A percentile compares a stretch with the other conserved stretches of the same genome.
Evolutionary conservation across 2,329 filamentous ascomycete species (phyloP).

Genomic region (Ophiostoma angusticollis): DNA sequence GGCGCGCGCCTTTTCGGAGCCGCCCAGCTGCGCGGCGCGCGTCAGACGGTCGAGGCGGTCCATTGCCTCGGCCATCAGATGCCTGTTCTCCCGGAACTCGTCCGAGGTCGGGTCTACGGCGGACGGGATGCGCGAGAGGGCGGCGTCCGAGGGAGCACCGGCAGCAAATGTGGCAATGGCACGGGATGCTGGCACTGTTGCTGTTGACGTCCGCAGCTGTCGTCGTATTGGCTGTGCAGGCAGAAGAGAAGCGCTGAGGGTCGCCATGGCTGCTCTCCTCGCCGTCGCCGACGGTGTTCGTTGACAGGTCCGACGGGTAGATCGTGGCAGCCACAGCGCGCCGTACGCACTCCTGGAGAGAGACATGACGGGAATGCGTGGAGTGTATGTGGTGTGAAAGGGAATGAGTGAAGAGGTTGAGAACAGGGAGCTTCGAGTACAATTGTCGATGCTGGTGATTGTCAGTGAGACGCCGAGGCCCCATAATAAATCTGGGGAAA

Average conservation of each 20-base stretch:
- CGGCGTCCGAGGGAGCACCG: constrained; percentile 65
- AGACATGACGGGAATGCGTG: not conserved
- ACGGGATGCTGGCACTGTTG: constrained; percentile 11
- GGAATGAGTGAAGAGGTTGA: not conserved
- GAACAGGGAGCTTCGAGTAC: not conserved
- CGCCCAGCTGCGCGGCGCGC: constrained; percentile 58
- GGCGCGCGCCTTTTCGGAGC: constrained; percentile 66
- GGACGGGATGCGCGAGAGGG: constrained; percentile 64
- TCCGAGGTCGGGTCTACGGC: constrained; percentile 63
- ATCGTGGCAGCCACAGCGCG: constrained; percentile 2
- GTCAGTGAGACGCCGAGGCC: too few species aligned
- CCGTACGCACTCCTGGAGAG: constrained; percentile 2
- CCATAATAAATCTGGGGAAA: too few species aligned
- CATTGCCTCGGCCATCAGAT: constrained; percentile 64
- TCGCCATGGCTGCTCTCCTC: constrained; percentile 13
- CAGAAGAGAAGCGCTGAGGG: too few species aligned
- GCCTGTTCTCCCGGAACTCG: constrained; percentile 70
- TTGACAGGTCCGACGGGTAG: constrained; percentile 3
- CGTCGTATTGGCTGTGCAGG: too few species aligned
- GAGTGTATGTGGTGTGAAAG: not conserved
- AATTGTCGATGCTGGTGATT: too few species aligned
- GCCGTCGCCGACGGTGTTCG: constrained; percentile 29
- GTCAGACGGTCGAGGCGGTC: constrained; percentile 57
- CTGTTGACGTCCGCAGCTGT: too few species aligned
- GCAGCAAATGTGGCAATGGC: constrained; percentile 63